Evolutionary conservation across 495 filamentous ascomycete species (phyloP), one percentile per base, ranked within the genome.

Genomic region (Neurospora sublineolata): DNA sequence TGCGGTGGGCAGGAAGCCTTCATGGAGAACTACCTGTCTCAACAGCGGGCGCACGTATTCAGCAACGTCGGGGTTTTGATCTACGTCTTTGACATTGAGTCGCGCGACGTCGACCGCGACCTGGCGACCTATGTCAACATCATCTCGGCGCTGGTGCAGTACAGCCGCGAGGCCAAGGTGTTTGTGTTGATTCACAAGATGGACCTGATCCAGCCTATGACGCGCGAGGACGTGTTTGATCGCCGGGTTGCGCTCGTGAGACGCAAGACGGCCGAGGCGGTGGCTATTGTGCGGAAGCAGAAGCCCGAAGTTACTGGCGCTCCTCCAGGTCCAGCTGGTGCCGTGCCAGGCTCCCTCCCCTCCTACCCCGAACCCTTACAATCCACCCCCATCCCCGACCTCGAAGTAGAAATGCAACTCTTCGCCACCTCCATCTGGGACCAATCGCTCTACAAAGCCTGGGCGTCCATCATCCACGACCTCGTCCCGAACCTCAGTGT

Each of bases 1-100:
- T 99, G 95, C 79, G 95, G 95, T 82, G 96, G 94, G 68, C 95
- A 99, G 87, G 96, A 97, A 79, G 94, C 94, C 30, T 99, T 98
- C 81, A 96, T 97, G 86, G 95, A 97, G 80, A 97, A 94, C 76
- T 99, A 97, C 81, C 92, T 99, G 70, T 90, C 91, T 14, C 91
- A 93, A 70, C 95, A 99, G 82, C 93, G 94, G 46, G 88, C 91
- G 71, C 94, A 97, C 83, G 94, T 98, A 82, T 99, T 99, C 86
- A 90, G 89, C 77, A 93, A 93, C 81, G 95, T 99, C 70, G 95
- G 94, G 23, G 94, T 98, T 72, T 86, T 99, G 12, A 99, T 99
- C 83, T 99, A 97, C 84, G 96, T 99, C 77, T 99, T 99, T 82
- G 95, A 99, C 79, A 94, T 97, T 73, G 95, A 97, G 79, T 96